Conservation (phyloP, 164 flowering plant species). For the Berberis thunbergii region DNA sequence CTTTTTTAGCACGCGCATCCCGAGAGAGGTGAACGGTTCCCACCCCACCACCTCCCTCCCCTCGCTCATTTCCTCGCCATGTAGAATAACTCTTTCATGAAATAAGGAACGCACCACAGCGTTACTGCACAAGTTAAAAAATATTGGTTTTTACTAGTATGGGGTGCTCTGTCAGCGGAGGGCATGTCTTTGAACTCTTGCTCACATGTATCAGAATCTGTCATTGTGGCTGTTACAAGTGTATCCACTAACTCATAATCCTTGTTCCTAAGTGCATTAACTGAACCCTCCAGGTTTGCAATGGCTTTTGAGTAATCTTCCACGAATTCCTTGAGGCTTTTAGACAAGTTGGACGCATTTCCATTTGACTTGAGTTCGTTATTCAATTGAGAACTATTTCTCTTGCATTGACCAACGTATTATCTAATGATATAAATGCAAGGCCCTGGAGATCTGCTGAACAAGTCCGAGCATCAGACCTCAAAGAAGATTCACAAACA, state of each 20-base stretch:
- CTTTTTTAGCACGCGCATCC: too few relatives aligned
- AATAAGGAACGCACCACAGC: slow-evolving; percentile 3
- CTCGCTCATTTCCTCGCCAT: too few relatives aligned
- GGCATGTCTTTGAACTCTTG: slow-evolving; percentile 10
- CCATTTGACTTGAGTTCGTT: background rate
- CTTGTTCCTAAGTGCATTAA: slow-evolving; percentile 4
- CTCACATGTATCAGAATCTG: slow-evolving; percentile 21
- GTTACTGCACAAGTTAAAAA: slow-evolving; percentile 16
- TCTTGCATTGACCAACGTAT: slow-evolving; percentile 5
- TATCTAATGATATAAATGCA: slow-evolving; percentile 17
- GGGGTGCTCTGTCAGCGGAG: slow-evolving; percentile 2
- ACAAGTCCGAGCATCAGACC: slow-evolving; percentile 20
- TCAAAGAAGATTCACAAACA: slow-evolving; percentile 16
- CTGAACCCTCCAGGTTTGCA: slow-evolving; percentile 12
- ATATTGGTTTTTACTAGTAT: slow-evolving; percentile 10
- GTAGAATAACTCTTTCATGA: too few relatives aligned
- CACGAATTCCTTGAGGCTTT: slow-evolving; percentile 11
- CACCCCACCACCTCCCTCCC: too few relatives aligned
- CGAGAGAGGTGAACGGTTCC: too few relatives aligned
- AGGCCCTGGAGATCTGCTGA: slow-evolving; percentile 14
- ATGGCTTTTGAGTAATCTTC: slow-evolving; percentile 16
- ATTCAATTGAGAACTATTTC: slow-evolving; percentile 1
- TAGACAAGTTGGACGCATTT: background rate
- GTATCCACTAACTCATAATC: slow-evolving; percentile 5
- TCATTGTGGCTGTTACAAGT: slow-evolving; percentile 18